Conservation (phyloP, 176 grass and related monocot genomes). For the Melocanna baccifera region DNA sequence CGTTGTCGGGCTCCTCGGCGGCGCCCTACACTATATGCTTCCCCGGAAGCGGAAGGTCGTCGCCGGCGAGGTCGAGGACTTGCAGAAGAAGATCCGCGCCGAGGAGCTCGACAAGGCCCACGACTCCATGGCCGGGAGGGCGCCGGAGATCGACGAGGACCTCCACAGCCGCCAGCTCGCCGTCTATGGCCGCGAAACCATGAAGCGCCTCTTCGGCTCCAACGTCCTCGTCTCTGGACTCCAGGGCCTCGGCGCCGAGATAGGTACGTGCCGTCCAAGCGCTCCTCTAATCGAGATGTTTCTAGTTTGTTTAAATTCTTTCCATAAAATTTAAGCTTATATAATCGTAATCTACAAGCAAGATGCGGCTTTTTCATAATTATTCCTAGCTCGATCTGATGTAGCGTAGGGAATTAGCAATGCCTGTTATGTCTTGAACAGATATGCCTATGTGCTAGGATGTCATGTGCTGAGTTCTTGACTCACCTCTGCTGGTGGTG, state of each 20-base stretch:
- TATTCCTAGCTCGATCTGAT: not conserved
- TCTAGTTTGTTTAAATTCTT: not conserved
- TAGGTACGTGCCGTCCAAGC: not conserved
- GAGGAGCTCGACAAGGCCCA: not conserved
- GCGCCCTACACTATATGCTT: constrained; percentile 64
- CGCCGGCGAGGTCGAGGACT: constrained; percentile 57
- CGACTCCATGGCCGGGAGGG: constrained; percentile 26
- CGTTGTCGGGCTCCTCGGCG: constrained; percentile 46
- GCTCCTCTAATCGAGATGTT: not conserved
- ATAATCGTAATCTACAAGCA: too few relatives aligned
- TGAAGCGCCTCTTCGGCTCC: constrained; percentile 84
- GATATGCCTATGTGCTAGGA: not conserved
- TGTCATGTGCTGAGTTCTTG: not conserved
- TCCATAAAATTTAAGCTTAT: not conserved
- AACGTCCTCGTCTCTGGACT: constrained; percentile 84
- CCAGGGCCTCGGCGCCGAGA: constrained; percentile 76
- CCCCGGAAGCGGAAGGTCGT: constrained; percentile 49
- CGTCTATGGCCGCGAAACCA: constrained; percentile 84
- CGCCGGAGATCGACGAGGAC: constrained; percentile 80
- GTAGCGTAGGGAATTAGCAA: not conserved
- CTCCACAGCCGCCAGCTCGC: constrained; percentile 89
- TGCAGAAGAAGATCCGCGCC: constrained; percentile 53
- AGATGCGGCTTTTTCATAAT: not conserved
- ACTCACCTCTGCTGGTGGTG: not conserved
- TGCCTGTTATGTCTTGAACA: not conserved